Evolutionary conservation across 1,139 yeast species (phyloP).

Genomic region (Suhomyces taliae): DNA sequence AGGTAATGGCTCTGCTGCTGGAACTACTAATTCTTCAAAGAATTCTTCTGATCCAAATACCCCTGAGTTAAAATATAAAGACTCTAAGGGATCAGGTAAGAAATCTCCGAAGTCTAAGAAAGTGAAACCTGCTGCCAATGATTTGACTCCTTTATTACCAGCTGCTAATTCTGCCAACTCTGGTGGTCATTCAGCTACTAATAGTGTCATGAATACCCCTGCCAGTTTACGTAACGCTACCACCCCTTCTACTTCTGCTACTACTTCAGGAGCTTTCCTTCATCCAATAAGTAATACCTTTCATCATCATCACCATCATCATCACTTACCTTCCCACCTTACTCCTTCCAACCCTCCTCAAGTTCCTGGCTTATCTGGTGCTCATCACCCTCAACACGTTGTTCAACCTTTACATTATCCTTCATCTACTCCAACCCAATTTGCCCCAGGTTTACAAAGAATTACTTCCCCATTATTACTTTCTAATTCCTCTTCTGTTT

Average conservation of each 20-base stretch:
- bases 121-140: conserved; percentile 17
- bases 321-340: conserved; percentile 26
- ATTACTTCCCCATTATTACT: conserved; percentile 65
- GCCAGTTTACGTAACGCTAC: conserved; percentile 6
- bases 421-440: conserved; percentile 67
- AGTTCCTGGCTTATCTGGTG: conserved; percentile 6
- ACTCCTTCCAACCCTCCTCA: conserved; percentile 13
- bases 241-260: conserved; percentile 6
- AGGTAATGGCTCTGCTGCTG: conserved; percentile 8
- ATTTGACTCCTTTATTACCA: conserved; percentile 35
- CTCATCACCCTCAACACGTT: conserved; percentile 27
- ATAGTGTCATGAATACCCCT: conserved; percentile 9
- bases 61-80: conserved; percentile 47
- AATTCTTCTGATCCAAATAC: conserved; percentile 42
- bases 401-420: conserved; percentile 66
- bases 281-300: conserved; percentile 15
- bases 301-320: conserved; percentile 25
- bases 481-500: conserved; percentile 43
- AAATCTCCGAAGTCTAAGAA: conserved; percentile 37
- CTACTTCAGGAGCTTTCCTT: conserved; percentile 10
- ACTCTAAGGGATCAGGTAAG: conserved; percentile 22
- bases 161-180: conserved; percentile 13
- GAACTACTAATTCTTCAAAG: conserved; percentile 19
- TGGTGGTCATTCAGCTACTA: conserved; percentile 5
- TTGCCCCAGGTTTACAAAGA: conserved; percentile 62